A percentile compares a stretch with the other conserved stretches of the same genome.
Evolutionary conservation across 148 eudicot species (phyloP).

Genomic region (Nepenthes gracilis): DNA sequence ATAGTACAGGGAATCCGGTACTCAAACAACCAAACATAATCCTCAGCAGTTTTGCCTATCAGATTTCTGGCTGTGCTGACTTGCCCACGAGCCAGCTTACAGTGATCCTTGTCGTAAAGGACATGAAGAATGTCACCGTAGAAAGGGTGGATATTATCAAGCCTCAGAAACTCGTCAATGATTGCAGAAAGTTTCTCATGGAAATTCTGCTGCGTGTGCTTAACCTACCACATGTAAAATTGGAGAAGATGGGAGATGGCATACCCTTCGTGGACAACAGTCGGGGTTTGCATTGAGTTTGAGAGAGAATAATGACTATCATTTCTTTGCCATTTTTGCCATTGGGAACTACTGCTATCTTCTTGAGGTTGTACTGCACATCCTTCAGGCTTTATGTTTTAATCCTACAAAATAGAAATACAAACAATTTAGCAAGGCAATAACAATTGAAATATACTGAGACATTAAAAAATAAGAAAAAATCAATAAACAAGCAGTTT

Average conservation of each 20-base stretch:
- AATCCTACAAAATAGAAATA: no score
- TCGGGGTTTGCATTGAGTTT: constrained; percentile 84
- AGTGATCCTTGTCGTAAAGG: constrained; percentile 88
- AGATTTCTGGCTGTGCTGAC: constrained; percentile 81
- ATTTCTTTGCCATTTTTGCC: constrained; percentile 46
- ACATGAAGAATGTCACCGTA: constrained; percentile 92
- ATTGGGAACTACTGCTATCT: constrained; percentile 78
- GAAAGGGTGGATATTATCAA: constrained; percentile 85
- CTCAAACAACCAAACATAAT: constrained; percentile 73
- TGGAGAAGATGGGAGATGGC: constrained; percentile 72
- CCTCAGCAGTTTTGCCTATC: constrained; percentile 65
- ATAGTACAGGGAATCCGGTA: constrained; percentile 87
- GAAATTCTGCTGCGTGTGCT: constrained; percentile 67
- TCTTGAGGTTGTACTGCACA: constrained; percentile 93
- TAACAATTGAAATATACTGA: no score
- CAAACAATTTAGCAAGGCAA: no score
- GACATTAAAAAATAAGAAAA: no score
- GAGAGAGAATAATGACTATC: constrained; percentile 72
- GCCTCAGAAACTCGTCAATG: constrained; percentile 88
- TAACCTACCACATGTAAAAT: constrained; percentile 93
- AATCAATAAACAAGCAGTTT: no score
- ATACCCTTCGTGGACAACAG: constrained; percentile 91
- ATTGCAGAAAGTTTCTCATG: constrained; percentile 86
- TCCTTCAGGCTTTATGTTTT: constrained; percentile 11
- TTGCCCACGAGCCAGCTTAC: constrained; percentile 95